Evolutionary conservation across 1,139 yeast species (phyloP).

Genomic region (Candida glucosophila): DNA sequence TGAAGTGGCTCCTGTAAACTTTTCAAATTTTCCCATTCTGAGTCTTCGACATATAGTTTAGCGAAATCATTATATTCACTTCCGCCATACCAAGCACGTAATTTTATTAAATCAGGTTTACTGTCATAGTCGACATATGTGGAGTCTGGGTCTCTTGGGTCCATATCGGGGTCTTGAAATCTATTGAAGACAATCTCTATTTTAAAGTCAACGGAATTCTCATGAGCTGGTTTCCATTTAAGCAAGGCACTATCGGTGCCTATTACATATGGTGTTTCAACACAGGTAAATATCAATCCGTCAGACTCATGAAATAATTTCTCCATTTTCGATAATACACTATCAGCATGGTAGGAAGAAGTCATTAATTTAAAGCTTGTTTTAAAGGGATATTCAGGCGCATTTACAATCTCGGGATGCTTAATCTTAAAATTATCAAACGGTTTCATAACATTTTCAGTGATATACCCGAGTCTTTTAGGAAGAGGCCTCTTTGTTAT

Average conservation of each 20-base stretch:
- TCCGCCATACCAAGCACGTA: conserved; percentile 79
- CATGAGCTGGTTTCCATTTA: conserved; percentile 97
- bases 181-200: conserved; percentile 58
- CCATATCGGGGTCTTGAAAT: conserved; percentile 61
- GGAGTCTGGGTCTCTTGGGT: conserved; percentile 63
- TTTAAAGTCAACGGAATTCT: conserved; percentile 86
- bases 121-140: conserved; percentile 76
- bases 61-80: conserved; percentile 59
- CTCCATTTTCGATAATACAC: conserved; percentile 67
- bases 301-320: conserved; percentile 82
- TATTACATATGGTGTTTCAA: conserved; percentile 74
- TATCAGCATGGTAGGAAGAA: conserved; percentile 66
- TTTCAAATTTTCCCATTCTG: conserved; percentile 79
- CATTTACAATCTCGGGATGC: conserved; percentile 63
- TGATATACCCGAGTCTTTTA: conserved; percentile 78
- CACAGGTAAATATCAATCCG: conserved; percentile 89
- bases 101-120: conserved; percentile 53
- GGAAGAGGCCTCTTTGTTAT: conserved; percentile 65
- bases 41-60: conserved; percentile 51
- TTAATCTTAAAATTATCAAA: conserved; percentile 58
- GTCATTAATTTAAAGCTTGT: conserved; percentile 84
- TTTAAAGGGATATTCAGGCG: conserved; percentile 72
- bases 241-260: conserved; percentile 80
- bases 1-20: conserved; percentile 69
- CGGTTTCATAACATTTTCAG: conserved; percentile 77